phyloP scores from a whole-genome alignment of 208 protist species.

The Entamoeba invadens region DNA sequence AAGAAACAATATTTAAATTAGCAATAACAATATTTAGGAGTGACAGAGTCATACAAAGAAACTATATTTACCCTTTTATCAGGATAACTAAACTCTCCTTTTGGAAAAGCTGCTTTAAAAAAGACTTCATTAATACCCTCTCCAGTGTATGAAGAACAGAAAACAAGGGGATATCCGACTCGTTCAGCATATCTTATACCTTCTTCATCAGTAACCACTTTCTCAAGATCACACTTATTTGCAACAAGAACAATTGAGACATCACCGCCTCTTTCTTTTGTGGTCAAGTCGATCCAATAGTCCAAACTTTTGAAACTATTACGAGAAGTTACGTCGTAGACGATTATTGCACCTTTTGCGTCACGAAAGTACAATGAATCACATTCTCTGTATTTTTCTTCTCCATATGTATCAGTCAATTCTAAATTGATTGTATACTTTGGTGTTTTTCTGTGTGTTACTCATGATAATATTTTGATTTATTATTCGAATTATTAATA shows the following conservation, averaged over 20 bases:
- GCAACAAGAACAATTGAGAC: constrained; percentile 98
- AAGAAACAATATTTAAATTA: no score
- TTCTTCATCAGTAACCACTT: constrained; percentile 34
- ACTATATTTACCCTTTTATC: no score
- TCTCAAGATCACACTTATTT: constrained; percentile 99
- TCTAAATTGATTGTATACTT: constrained; percentile 42
- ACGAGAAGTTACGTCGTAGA: constrained; percentile 99
- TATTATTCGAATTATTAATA: background rate
- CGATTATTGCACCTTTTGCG: constrained; percentile 81
- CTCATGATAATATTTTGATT: background rate
- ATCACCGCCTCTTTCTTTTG: constrained; percentile 90
- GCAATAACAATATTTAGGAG: no score
- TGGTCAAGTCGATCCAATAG: constrained; percentile 94
- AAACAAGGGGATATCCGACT: background rate
- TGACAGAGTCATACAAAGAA: no score
- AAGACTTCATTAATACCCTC: background rate
- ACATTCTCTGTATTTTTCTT: background rate
- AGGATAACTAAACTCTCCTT: background rate
- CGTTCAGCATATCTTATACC: background rate
- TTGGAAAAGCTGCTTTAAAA: background rate
- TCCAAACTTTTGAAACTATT: constrained; percentile 99
- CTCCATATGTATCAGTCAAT: constrained; percentile 9
- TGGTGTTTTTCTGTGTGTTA: background rate
- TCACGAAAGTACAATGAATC: constrained; percentile 82
- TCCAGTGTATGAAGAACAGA: background rate